phyloP scores from a whole-genome alignment of 148 eudicot species.

The Rhododendron henanense region DNA sequence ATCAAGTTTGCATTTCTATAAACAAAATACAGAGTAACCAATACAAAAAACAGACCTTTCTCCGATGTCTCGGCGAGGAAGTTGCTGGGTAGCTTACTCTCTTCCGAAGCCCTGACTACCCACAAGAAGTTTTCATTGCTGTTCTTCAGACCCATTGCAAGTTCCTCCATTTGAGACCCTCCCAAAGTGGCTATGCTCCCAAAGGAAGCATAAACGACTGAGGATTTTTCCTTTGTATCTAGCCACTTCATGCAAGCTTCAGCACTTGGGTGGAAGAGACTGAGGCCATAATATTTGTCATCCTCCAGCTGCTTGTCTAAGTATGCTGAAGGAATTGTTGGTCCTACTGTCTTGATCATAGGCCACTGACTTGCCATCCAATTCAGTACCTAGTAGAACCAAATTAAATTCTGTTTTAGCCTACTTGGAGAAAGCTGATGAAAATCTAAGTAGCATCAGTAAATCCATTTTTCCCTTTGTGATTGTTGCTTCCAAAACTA shows the following conservation, averaged over 20 bases:
- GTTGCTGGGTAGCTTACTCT: conserved; percentile 5
- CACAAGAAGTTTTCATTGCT: conserved; percentile 39
- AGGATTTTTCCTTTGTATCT: conserved; percentile 23
- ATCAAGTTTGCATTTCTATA: not conserved
- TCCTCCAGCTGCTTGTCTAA: conserved; percentile 39
- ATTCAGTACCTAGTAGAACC: conserved; percentile 32
- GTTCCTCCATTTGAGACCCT: conserved; percentile 41
- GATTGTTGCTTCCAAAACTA: not conserved
- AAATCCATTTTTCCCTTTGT: not conserved
- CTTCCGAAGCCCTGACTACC: conserved; percentile 52
- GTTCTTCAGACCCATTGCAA: conserved; percentile 26
- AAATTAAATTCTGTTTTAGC: not conserved
- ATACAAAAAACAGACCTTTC: not conserved
- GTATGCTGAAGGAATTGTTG: conserved; percentile 48
- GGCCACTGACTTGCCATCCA: conserved; percentile 38
- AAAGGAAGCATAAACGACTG: conserved; percentile 51
- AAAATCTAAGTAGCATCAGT: too few species aligned
- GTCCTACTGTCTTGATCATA: conserved; percentile 39
- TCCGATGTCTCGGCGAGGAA: not conserved
- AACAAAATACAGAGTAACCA: not conserved
- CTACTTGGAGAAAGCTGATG: not conserved
- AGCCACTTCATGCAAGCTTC: conserved; percentile 47
- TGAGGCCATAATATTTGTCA: conserved; percentile 47
- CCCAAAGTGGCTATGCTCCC: conserved; percentile 46
- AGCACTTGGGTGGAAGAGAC: conserved; percentile 25